Conservation (phyloP, 2,329 filamentous ascomycete genomes). For the Arthrobotrys pseudoclavata region DNA sequence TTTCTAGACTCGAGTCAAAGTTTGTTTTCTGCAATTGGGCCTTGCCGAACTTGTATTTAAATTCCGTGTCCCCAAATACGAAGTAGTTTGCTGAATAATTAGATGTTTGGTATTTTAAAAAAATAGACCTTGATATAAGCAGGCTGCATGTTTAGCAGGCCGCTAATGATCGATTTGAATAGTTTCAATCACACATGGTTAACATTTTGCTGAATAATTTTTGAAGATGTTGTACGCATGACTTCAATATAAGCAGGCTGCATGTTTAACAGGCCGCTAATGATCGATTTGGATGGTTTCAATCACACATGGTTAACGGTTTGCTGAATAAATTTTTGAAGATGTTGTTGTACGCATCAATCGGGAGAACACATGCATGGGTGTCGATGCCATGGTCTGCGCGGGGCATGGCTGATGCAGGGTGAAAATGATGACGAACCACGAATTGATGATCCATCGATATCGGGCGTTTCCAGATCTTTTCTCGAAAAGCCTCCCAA, state of each 20-base stretch:
- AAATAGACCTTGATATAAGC: slow-evolving; percentile 4
- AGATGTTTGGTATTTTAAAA: background rate
- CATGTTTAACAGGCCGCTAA: background rate
- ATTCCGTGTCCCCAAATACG: background rate
- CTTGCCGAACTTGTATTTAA: slow-evolving; percentile 33
- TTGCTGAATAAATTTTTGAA: too few species aligned
- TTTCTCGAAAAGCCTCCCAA: too few species aligned
- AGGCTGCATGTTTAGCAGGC: background rate
- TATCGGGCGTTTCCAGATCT: too few species aligned
- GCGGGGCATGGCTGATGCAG: too few species aligned
- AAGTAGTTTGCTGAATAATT: slow-evolving; percentile 16
- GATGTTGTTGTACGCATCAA: background rate
- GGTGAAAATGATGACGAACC: too few species aligned
- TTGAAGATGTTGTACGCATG: background rate
- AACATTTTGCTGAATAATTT: too few species aligned
- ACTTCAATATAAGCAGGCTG: slow-evolving; percentile 7
- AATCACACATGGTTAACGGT: background rate
- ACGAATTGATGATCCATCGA: too few species aligned
- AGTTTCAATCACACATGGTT: background rate
- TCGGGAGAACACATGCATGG: background rate
- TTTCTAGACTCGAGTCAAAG: background rate
- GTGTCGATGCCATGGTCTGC: background rate
- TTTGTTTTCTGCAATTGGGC: slow-evolving; percentile 13
- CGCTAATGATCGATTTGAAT: background rate
- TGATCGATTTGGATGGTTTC: background rate